These are phyloP conservation scores for Orbilia brochopaga DNA, from an alignment of 2,329 filamentous ascomycete species.

Conservation along the genomic window DNA sequence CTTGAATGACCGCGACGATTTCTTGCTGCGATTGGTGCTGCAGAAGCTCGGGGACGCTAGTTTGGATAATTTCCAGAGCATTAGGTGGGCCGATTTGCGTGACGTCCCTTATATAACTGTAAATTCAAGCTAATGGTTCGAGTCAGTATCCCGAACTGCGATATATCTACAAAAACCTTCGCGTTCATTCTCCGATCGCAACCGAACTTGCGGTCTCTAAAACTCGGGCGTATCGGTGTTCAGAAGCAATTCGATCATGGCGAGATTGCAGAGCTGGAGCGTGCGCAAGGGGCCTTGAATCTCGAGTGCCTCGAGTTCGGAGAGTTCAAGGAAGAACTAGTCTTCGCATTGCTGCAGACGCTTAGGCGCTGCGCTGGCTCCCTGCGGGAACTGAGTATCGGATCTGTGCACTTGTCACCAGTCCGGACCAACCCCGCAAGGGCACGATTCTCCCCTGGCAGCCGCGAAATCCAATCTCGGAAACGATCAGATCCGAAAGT, in stretches of 20 bases:
- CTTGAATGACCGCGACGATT: not conserved
- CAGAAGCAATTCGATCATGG: constrained; percentile 13
- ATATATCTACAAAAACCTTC: constrained; percentile 6
- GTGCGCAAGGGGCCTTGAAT: not conserved
- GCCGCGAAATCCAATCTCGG: constrained; percentile 6
- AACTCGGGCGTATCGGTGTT: not conserved
- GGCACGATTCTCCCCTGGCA: constrained; percentile 10
- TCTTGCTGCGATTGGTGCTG: not conserved
- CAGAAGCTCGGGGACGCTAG: not conserved
- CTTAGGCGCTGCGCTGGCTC: constrained; percentile 17
- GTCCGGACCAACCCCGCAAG: not conserved
- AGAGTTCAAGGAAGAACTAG: constrained; percentile 16
- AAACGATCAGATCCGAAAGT: constrained; percentile 14
- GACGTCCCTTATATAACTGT: not conserved
- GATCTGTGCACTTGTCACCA: not conserved
- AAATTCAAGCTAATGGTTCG: not conserved
- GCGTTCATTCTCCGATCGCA: not conserved
- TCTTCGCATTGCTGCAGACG: constrained; percentile 16
- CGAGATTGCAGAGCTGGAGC: not conserved
- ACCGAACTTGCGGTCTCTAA: not conserved
- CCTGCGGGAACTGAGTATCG: constrained; percentile 20
- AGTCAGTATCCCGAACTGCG: not conserved
- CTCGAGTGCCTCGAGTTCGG: constrained; percentile 19
- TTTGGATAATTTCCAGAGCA: constrained; percentile 4
- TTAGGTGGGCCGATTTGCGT: not conserved